Base-by-base conservation (phyloP, 2,329 filamentous ascomycete species). In the Talaromyces verruculosus region DNA sequence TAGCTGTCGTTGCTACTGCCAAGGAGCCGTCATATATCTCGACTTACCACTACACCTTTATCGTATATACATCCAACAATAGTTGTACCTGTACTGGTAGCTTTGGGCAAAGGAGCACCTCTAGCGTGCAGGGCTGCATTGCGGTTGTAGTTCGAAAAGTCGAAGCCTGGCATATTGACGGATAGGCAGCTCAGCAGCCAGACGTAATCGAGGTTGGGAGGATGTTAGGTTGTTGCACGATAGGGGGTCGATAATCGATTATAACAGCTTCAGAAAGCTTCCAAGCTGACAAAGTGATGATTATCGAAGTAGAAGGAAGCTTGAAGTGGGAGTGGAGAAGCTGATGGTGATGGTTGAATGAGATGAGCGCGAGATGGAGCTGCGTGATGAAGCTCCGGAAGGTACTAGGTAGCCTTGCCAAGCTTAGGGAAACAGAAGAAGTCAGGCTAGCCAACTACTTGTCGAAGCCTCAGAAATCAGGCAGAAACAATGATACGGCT, bases 61-160 rank as follows among this genome's bases (percentile, higher is more conserved):
- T 98, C 91, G 76, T 89, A 99, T 81, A 98, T 90, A 77, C 94
- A 98, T 74, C 95, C 95, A 61, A 99, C 95, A 81, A 99, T 99
- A 70, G 95, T 99, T 67, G 95, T 99, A 84, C 95, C 95, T 68
- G 95, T 99, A 82, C 93, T 97, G 68, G 95, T 99, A 69, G 95
- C 95, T 84, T 97, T 98, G 74, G 96, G 95, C 67, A 98, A 85
- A 68, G 95, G 95, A 62, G 98, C 90, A 73, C 96, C 96, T 81
- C 90, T 89, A 74, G 94, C 92, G 80, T 98, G 94, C 72, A 99
- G 88, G 70, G 94, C 94, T 79, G 91, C 88, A 88, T 99, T 99
- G 85, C 95, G 92, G 87, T 97, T 97, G 88, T 98, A 95, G 87
- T 99, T 99, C 81, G 93, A 96, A 87, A 99, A 99, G 84, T 98